Base-by-base conservation (phyloP, 352 stramenopile species). In the Phytophthora citricola region DNA sequence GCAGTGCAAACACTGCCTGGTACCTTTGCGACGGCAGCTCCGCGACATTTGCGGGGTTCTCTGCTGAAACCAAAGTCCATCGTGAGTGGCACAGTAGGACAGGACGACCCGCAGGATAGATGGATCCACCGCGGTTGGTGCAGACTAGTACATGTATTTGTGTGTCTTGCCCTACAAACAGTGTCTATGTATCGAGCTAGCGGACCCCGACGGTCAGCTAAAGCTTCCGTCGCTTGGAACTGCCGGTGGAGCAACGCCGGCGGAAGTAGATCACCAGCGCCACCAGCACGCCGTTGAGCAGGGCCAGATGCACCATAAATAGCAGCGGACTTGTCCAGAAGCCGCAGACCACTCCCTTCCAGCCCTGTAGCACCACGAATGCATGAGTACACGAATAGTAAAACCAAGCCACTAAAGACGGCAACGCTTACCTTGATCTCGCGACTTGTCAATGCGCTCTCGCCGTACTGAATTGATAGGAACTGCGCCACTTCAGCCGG, bases 281-380 rank as follows among this genome's bases (percentile, higher is more conserved):
- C 15, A 83, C 52, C 49, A 87, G 27, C 38, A 78, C 55, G 14
- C 45, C 67, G 36, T 71, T 71, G 31, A 92, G 66, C 56, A 78
- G 59, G 15, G 71, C 48, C 39, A 93, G 34, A 57, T 91, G 72
- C 57, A 86, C 48, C 31, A 73, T 71, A 71, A 91, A 93, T 45
- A 90, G 66, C 38, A 87, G 41, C 22, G 81, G 85, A 64, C 72
- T 85, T 4, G 78, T 91, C 85, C 85, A 93, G 63, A 87, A 93
- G 26, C 82, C 85, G 59, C 85, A 93, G 24, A 87, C 82, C 15
- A 93, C 62, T n/a, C 82, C 71, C 59, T 93, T 93, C 85, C 85
- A 93, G 22, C 85, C 85, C 84, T 93, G 59, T 20, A 10, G 22
- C 26, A 66, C 27, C 38, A 60, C n/a, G 26, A 46, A 24, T 43